A percentile compares a stretch with the other conserved stretches of the same genome.
Evolutionary conservation across 176 grass and related monocot genomes (phyloP).

Genomic region (Luzula sylvatica): DNA sequence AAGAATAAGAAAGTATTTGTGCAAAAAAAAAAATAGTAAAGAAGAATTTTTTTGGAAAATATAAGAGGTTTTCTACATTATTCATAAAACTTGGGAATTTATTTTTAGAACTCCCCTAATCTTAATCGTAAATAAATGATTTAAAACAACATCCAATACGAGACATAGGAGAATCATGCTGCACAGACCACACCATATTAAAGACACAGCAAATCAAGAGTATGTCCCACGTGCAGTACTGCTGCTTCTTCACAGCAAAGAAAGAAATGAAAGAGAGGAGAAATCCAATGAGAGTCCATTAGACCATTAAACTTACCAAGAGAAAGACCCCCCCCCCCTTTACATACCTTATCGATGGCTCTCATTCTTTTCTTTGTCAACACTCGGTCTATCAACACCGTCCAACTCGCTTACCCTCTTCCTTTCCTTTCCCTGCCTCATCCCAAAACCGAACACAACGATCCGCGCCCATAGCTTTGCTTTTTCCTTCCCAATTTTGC

Average conservation of each 20-base stretch:
- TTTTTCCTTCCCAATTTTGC: conserved; percentile 3
- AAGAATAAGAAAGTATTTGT: too few relatives aligned
- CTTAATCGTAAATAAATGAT: too few relatives aligned
- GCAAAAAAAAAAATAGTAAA: too few relatives aligned
- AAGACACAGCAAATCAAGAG: not conserved
- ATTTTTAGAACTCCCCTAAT: too few relatives aligned
- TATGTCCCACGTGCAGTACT: not conserved
- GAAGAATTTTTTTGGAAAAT: too few relatives aligned
- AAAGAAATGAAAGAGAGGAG: not conserved
- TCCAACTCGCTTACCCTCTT: not conserved
- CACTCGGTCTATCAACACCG: conserved; percentile 13
- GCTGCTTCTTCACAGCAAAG: not conserved
- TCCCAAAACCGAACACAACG: not conserved
- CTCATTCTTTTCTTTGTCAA: conserved; percentile 8
- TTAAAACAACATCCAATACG: too few relatives aligned
- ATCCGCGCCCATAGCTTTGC: not conserved
- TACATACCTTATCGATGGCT: conserved; percentile 19
- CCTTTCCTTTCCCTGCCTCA: not conserved
- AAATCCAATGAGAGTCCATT: not conserved
- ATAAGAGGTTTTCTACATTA: too few relatives aligned
- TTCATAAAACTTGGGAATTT: too few relatives aligned
- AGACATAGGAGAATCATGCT: too few relatives aligned
- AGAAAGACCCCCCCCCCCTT: not conserved
- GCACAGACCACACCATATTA: not conserved
- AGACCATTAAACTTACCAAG: not conserved